phyloP scores from a whole-genome alignment of 148 eudicot species.

The Limonium bicolor region DNA sequence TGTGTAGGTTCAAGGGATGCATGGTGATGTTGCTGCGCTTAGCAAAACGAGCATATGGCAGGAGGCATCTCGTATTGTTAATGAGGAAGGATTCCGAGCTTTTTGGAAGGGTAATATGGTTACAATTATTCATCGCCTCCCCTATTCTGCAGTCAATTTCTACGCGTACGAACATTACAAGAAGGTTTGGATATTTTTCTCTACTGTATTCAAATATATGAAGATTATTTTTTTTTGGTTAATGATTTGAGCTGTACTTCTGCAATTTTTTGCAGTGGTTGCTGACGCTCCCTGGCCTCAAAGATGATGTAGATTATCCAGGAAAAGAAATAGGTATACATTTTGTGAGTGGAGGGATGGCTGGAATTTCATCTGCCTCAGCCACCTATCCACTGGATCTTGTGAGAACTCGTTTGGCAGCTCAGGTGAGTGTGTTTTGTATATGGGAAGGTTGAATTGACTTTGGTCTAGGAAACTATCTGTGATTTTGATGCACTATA shows the following conservation, averaged over 20 bases:
- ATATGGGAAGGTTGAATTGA: neutral
- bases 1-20: slow-evolving; percentile 82
- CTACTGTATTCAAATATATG: no score
- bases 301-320: slow-evolving; percentile 18
- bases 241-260: neutral
- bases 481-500: neutral
- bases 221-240: slow-evolving; percentile 1
- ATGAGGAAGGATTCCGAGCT: slow-evolving; percentile 76
- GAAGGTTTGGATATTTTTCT: slow-evolving; percentile 32
- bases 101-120: slow-evolving; percentile 92
- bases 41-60: slow-evolving; percentile 55
- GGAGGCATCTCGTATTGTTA: slow-evolving; percentile 56
- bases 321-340: slow-evolving; percentile 37
- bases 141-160: slow-evolving; percentile 72
- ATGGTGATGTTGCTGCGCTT: slow-evolving; percentile 50
- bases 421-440: slow-evolving; percentile 35
- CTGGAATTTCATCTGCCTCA: slow-evolving; percentile 75
- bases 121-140: slow-evolving; percentile 73
- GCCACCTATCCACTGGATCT: slow-evolving; percentile 61
- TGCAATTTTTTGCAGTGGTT: slow-evolving; percentile 25
- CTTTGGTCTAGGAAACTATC: neutral
- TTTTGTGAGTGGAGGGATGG: slow-evolving; percentile 69
- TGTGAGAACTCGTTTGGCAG: slow-evolving; percentile 57
- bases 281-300: slow-evolving; percentile 29
- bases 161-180: slow-evolving; percentile 68